These are phyloP conservation scores for Xylaria sp. DNA, from an alignment of 2,329 filamentous ascomycete genomes.

Conservation along the genomic window DNA sequence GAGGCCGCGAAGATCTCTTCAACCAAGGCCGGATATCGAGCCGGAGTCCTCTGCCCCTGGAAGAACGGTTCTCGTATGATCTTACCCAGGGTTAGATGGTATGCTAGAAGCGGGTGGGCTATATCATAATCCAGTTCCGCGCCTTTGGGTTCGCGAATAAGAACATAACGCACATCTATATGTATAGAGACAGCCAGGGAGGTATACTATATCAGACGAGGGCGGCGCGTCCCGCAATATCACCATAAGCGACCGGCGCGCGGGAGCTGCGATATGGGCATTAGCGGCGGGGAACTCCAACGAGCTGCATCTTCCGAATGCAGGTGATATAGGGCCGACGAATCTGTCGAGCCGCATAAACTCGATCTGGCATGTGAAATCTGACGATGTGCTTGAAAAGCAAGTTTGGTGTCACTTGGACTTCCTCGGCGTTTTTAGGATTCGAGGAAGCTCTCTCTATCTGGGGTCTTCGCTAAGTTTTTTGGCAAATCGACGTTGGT, in stretches of 20 bases:
- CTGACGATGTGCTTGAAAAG: constrained; percentile 16
- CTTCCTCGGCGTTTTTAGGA: not conserved
- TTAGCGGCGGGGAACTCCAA: constrained; percentile 27
- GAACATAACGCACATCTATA: not conserved
- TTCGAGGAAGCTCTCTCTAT: not conserved
- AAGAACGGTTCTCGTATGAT: constrained; percentile 14
- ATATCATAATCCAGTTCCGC: constrained; percentile 25
- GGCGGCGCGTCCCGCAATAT: constrained; percentile 16
- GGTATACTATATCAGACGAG: not conserved
- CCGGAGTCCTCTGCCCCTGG: constrained; percentile 14
- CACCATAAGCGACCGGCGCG: not conserved
- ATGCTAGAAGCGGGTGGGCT: constrained; percentile 1
- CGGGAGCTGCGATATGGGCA: constrained; percentile 14
- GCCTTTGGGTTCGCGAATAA: constrained; percentile 26
- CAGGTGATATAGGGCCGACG: constrained; percentile 37
- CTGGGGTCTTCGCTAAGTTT: not conserved
- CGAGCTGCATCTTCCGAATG: constrained; percentile 42
- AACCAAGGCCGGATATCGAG: constrained; percentile 12
- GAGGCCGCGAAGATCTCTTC: constrained; percentile 17
- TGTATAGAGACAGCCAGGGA: not conserved
- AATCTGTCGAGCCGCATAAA: constrained; percentile 31
- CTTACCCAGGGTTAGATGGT: not conserved
- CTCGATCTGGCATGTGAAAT: constrained; percentile 43
- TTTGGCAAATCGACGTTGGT: constrained; percentile 1
- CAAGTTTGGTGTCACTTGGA: constrained; percentile 22